These are phyloP conservation scores for Hyaloscypha bicolor DNA, from an alignment of 495 filamentous ascomycete species.

Conservation along the genomic window DNA sequence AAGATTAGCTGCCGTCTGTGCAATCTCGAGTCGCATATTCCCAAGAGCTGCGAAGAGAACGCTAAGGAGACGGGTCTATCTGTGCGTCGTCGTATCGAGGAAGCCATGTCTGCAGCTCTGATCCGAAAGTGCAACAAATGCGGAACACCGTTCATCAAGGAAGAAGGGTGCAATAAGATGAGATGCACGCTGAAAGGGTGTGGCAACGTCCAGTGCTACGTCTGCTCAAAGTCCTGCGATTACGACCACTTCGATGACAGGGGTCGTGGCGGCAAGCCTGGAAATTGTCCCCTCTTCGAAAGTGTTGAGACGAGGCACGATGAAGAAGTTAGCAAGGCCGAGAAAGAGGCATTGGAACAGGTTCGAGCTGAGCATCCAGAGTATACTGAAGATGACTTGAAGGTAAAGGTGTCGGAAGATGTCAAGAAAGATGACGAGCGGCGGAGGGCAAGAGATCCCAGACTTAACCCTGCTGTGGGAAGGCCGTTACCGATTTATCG, in stretches of 20 bases:
- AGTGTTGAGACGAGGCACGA: slow-evolving; percentile 61
- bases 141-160: slow-evolving; percentile 67
- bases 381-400: slow-evolving; percentile 56
- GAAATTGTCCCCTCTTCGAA: slow-evolving; percentile 70
- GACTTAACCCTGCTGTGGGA: neutral
- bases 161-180: slow-evolving; percentile 85
- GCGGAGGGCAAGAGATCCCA: slow-evolving; percentile 24
- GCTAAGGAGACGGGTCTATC: slow-evolving; percentile 59
- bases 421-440: slow-evolving; percentile 47
- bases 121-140: slow-evolving; percentile 76
- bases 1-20: slow-evolving; percentile 75
- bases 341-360: slow-evolving; percentile 57
- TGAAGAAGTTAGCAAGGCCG: slow-evolving; percentile 66
- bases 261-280: slow-evolving; percentile 42
- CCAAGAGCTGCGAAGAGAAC: slow-evolving; percentile 70
- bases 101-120: slow-evolving; percentile 80
- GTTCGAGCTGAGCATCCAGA: slow-evolving; percentile 61
- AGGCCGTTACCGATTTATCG: neutral
- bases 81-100: slow-evolving; percentile 70
- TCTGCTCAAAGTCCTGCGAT: slow-evolving; percentile 64
- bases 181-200: slow-evolving; percentile 59
- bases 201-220: slow-evolving; percentile 66
- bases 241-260: slow-evolving; percentile 56
- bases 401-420: slow-evolving; percentile 58
- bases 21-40: slow-evolving; percentile 71